Percentiles rank a stretch among this genome's conserved stretches.
Evolutionary conservation across 371 early-diverging fungal species (phyloP).

Genomic region (Circinella umbellata): DNA sequence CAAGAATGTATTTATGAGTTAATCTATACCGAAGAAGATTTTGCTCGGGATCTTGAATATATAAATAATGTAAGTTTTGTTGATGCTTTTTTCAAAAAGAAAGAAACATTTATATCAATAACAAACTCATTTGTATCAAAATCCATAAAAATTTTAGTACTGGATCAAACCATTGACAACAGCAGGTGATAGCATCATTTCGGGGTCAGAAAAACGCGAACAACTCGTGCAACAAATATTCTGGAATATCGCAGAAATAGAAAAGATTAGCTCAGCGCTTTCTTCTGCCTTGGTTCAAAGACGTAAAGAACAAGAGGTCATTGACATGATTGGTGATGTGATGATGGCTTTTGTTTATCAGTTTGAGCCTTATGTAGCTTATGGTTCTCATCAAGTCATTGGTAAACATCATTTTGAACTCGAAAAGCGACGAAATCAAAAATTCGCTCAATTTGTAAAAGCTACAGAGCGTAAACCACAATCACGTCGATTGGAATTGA

Average conservation of each 20-base stretch:
- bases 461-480: constrained; percentile 70
- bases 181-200: constrained; percentile 62
- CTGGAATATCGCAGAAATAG: constrained; percentile 78
- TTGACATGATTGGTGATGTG: constrained; percentile 86
- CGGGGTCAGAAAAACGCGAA: constrained; percentile 54
- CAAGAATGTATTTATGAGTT: constrained; percentile 92
- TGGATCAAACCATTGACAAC: constrained; percentile 78
- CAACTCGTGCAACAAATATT: constrained; percentile 82
- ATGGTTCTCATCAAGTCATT: constrained; percentile 87
- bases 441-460: constrained; percentile 75
- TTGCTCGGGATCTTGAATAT: constrained; percentile 70
- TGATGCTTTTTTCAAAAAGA: background rate
- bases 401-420: constrained; percentile 81
- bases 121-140: no score
- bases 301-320: constrained; percentile 74
- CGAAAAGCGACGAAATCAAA: constrained; percentile 70
- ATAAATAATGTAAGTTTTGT: constrained; percentile 26
- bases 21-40: constrained; percentile 86
- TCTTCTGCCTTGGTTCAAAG: constrained; percentile 69
- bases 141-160: constrained; percentile 9
- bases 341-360: constrained; percentile 70
- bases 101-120: background rate
- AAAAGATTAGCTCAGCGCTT: constrained; percentile 70
- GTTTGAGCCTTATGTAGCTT: constrained; percentile 82
- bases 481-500: constrained; percentile 77